Base-by-base conservation (phyloP, 2,329 filamentous ascomycete genomes). In the Penicillium capsulatum region DNA sequence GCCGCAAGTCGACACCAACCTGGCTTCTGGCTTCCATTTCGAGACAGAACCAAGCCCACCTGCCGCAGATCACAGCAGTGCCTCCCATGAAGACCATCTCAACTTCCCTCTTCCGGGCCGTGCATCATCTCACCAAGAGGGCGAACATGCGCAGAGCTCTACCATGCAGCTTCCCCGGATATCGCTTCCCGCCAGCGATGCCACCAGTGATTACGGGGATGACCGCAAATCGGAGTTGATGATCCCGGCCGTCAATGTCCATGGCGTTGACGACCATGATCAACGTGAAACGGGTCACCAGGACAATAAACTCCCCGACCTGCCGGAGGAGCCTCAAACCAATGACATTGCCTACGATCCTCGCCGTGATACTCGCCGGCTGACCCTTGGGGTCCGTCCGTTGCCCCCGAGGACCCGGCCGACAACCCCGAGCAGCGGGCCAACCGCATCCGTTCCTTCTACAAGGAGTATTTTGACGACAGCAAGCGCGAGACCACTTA, bases 391-490 rank as follows among this genome's bases (percentile, higher is more conserved):
- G 34, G 58, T 94, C 64, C 84, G 92, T 11, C 92, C 92, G 15
- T 75, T 98, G 47, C 92, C 92, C 4, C 87, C 89, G 83, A 90
- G 58, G 86, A 94, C 49, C 80, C 86, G 30, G 79, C 83, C 3
- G 92, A 97, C 60, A 91, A 96, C 61, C 89, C 92, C 0, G 92
- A 97, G 65, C 83, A 91, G 58, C 81, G 92, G 57, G 92, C 92
- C 49, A 97, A 96, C 72, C 83, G 92, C 42, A 98, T 98, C 53
- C 80, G 92, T 63, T 98, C 92, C 3, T 98, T 98, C 72, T 98
- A 98, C 73, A 96, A 96, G 71, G 92, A 98, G 63, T 98, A 98
- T 70, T 98, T 98, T 55, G 92, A 97, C 51, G 91, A 96, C 29
- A 80, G 74, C 43, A 86, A 81, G 60, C 53, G 62, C 45, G 68